Percentiles rank a stretch among this genome's conserved stretches.
Conservation (phyloP, 495 filamentous ascomycete species). For the Neurospora sp. region DNA sequence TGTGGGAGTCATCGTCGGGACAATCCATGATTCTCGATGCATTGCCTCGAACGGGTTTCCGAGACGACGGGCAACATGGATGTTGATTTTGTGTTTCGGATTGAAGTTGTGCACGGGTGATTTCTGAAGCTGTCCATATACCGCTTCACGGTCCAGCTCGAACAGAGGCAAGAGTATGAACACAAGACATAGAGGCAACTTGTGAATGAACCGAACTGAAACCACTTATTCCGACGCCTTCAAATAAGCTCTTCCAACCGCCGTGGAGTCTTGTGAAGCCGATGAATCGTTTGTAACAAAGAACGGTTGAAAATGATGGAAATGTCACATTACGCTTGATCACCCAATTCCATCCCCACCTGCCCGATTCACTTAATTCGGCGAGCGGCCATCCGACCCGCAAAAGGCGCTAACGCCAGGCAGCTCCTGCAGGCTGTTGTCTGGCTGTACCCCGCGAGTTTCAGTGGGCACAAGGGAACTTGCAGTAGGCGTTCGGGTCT, state of each 20-base stretch:
- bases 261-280: background rate
- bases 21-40: background rate
- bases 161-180: background rate
- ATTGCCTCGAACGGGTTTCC: too few relatives aligned
- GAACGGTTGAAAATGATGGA: background rate
- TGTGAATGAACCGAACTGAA: too few relatives aligned
- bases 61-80: too few relatives aligned
- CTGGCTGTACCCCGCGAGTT: background rate
- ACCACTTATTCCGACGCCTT: background rate
- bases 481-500: background rate
- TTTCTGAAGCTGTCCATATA: too few relatives aligned
- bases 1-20: background rate
- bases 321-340: background rate
- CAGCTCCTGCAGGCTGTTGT: background rate
- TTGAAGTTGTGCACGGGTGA: too few relatives aligned
- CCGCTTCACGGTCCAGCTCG: background rate
- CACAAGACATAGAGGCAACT: background rate
- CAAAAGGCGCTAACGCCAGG: background rate
- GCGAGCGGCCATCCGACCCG: background rate
- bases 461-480: background rate
- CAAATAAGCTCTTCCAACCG: background rate
- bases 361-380: background rate
- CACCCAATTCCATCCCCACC: background rate
- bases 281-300: background rate
- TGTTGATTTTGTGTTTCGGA: too few relatives aligned